Conservation (phyloP, 2,329 filamentous ascomycete species). For the Aspergillus chevalieri region DNA sequence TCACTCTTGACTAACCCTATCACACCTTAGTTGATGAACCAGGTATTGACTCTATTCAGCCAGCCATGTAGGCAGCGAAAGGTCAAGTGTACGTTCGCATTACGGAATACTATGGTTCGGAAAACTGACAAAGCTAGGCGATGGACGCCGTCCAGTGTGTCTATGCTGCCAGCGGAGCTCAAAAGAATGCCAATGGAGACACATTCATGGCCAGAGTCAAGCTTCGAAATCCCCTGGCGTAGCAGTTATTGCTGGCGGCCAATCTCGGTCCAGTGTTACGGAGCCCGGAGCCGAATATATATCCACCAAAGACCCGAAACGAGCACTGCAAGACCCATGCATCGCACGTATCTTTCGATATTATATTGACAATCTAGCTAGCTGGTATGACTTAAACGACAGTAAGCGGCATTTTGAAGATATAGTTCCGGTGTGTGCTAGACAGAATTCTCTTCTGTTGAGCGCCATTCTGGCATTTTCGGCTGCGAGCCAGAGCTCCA, state of each 20-base stretch:
- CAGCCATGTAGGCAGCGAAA: conserved; percentile 5
- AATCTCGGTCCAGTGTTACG: neutral
- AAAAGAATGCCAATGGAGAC: conserved; percentile 2
- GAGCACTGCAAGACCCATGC: conserved; percentile 4
- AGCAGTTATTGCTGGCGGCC: neutral
- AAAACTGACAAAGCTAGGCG: neutral
- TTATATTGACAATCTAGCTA: conserved; percentile 34
- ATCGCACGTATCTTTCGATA: conserved; percentile 29
- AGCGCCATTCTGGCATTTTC: conserved; percentile 43
- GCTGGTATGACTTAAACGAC: conserved; percentile 47
- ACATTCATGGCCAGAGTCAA: neutral
- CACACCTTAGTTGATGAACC: neutral
- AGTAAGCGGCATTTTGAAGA: conserved; percentile 28
- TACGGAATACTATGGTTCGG: no score
- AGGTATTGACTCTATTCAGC: neutral
- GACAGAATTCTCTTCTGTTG: conserved; percentile 40
- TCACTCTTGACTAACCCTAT: neutral
- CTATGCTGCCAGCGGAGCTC: conserved; percentile 1
- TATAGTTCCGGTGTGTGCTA: conserved; percentile 30
- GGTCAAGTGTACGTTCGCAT: conserved; percentile 3
- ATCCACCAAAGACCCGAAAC: conserved; percentile 5
- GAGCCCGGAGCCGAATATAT: conserved; percentile 1
- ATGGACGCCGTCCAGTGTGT: conserved; percentile 3
- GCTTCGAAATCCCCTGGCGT: neutral
- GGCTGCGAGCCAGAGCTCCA: conserved; percentile 35